These are phyloP conservation scores for Tremellales sp. DNA, from an alignment of 1,284 basidiomycete genomes.

Conservation along the genomic window DNA sequence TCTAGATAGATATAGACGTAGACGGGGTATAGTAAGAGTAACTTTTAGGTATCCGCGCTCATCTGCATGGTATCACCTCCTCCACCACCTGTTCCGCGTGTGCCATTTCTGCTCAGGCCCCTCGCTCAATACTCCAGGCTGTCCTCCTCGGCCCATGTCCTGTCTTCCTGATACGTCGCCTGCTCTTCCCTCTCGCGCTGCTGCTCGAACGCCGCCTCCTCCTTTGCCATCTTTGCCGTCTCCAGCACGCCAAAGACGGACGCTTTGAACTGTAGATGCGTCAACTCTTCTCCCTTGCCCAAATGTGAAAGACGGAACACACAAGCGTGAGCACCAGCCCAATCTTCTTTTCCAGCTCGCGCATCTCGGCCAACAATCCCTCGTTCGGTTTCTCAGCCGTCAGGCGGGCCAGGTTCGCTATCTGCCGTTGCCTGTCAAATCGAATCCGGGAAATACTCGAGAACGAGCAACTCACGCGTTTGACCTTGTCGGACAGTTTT, in stretches of 20 bases:
- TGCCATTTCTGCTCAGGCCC: too few species aligned
- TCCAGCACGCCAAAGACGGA: constrained; percentile 92
- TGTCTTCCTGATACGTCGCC: too few species aligned
- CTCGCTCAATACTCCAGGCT: too few species aligned
- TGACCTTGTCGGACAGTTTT: constrained; percentile 65
- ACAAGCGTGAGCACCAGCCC: constrained; percentile 85
- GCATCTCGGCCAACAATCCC: constrained; percentile 68
- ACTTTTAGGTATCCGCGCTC: too few species aligned
- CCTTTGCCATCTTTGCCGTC: too few species aligned
- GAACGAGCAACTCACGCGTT: constrained; percentile 54
- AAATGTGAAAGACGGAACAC: constrained; percentile 22
- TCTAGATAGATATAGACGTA: constrained; percentile 25
- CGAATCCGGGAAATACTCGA: neutral
- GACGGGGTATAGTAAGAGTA: too few species aligned
- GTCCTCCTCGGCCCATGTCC: too few species aligned
- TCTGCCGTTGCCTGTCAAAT: constrained; percentile 28
- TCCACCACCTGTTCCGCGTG: too few species aligned
- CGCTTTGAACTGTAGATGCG: constrained; percentile 72
- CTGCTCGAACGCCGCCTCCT: too few species aligned
- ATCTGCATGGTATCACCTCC: too few species aligned
- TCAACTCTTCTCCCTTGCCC: neutral
- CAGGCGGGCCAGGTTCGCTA: constrained; percentile 43
- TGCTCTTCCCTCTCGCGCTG: too few species aligned
- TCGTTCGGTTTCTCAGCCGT: constrained; percentile 64
- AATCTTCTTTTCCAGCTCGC: constrained; percentile 89